Evolutionary conservation across 768 basidiomycete species (phyloP).

Genomic region (Fomitopsis serialis): DNA sequence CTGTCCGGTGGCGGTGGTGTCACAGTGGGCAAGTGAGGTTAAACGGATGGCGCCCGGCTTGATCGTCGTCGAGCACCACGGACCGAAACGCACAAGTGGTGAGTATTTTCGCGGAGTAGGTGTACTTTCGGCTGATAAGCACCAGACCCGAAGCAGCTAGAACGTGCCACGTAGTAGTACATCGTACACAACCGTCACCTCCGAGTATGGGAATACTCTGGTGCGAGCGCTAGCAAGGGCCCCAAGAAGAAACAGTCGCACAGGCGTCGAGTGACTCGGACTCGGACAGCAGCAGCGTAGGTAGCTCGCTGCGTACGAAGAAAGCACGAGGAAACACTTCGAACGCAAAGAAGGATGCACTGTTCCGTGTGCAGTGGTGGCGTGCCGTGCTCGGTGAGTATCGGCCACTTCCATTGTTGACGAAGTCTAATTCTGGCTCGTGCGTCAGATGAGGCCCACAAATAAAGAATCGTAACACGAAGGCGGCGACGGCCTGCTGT

Average conservation of each 20-base stretch:
- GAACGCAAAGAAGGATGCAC: constrained; percentile 48
- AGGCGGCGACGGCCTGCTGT: constrained; percentile 34
- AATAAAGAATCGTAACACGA: constrained; percentile 48
- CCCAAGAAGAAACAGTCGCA: constrained; percentile 26
- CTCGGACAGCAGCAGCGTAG: constrained; percentile 39
- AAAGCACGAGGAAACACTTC: constrained; percentile 34
- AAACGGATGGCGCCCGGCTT: constrained; percentile 62
- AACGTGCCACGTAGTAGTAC: constrained; percentile 77
- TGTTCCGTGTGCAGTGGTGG: constrained; percentile 81
- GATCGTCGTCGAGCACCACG: constrained; percentile 80
- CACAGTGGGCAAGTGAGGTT: constrained; percentile 89
- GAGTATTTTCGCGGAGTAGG: constrained; percentile 10
- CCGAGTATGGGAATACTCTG: constrained; percentile 61
- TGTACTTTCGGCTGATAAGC: neutral
- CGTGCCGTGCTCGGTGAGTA: constrained; percentile 74
- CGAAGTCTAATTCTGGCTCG: neutral
- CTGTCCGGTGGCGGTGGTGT: constrained; percentile 81
- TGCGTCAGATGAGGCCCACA: constrained; percentile 50
- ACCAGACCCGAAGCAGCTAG: constrained; percentile 50
- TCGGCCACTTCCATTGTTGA: neutral
- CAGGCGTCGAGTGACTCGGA: constrained; percentile 25
- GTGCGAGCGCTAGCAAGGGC: constrained; percentile 50
- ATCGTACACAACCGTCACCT: constrained; percentile 79
- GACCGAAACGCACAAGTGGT: constrained; percentile 67
- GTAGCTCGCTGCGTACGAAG: constrained; percentile 33